Base-by-base conservation (phyloP, 2,329 filamentous ascomycete genomes). In the Lachnellula hyalina region DNA sequence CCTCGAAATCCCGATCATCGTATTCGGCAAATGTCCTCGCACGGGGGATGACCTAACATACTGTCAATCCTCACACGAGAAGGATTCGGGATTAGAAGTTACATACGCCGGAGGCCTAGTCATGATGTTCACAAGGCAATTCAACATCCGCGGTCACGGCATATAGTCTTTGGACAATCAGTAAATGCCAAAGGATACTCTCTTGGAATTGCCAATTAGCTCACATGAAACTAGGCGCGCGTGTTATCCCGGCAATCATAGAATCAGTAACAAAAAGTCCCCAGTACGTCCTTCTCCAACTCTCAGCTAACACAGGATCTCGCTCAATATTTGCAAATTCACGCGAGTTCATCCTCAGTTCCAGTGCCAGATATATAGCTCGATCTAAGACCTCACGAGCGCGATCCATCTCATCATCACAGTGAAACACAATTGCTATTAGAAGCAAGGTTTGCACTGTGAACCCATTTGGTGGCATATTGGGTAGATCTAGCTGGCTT, bases 281-380 rank as follows among this genome's bases (percentile, higher is more conserved):
- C 71, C 72, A 75, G 61, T 70, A 75, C 5, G 72, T 74, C 36
- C 73, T 69, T 52, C 73, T 66, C 62, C 70, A 74, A 45, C 71
- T 73, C 61, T 75, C 73, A 2, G 69, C 72, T 34, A 73, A 59
- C 5, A 74, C 64, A 4, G 66, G 57, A 59, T 73, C 68, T n/a
- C 63, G 51, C 25, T 68, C 67, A 35, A 64, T 56, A 40, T 69
- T 61, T 1, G 84, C 78, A 62, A 81, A 89, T 0, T 77, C 74
- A 19, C 72, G 69, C 1, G 73, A 75, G 54, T 87, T 76, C 74
- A 89, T 77, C 1, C 81, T 79, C 2, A 89, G 67, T 5, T 82
- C 75, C 2, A 87, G 70, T 0, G 84, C 84, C 35, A 87, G 61
- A 3, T 78, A 72, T 11, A 82, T 77, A 0, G 85, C 85, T 14